Evolutionary conservation across 306 rosid species (phyloP).

Genomic region (Hippophae gyantsensis): DNA sequence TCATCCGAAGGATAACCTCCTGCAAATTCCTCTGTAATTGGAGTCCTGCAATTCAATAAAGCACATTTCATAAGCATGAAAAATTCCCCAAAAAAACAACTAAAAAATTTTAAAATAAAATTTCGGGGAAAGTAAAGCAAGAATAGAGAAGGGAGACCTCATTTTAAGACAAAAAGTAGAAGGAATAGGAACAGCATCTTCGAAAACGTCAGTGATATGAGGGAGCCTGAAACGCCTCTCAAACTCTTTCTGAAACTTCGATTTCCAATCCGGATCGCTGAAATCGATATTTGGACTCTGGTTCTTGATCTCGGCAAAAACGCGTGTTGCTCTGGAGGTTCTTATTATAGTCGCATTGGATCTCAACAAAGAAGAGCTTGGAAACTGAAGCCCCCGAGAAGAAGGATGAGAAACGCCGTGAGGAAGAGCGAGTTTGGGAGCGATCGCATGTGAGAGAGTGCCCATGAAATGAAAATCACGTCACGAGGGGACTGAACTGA

Average conservation of each 20-base stretch:
- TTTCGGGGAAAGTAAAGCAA: neutral
- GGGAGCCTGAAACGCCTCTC: conserved; percentile 72
- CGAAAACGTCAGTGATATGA: conserved; percentile 62
- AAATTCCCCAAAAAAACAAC: neutral
- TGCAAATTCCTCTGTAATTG: conserved; percentile 45
- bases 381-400: conserved; percentile 11
- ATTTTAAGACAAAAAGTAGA: conserved; percentile 91
- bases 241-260: conserved; percentile 63
- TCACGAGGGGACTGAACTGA: neutral
- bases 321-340: conserved; percentile 11
- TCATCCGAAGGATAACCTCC: conserved; percentile 75
- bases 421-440: conserved; percentile 25
- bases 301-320: conserved; percentile 21
- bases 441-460: conserved; percentile 46
- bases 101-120: neutral
- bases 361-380: conserved; percentile 9
- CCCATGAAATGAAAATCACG: conserved; percentile 42
- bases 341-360: neutral
- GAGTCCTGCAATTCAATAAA: conserved; percentile 42
- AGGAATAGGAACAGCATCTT: conserved; percentile 56
- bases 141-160: conserved; percentile 40
- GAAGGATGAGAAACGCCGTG: conserved; percentile 20
- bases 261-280: conserved; percentile 80
- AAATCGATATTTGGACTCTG: conserved; percentile 40
- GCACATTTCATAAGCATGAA: neutral